phyloP scores from a whole-genome alignment of 2,329 filamentous ascomycete species.

The Graphilbum ipis-grandicollis region DNA sequence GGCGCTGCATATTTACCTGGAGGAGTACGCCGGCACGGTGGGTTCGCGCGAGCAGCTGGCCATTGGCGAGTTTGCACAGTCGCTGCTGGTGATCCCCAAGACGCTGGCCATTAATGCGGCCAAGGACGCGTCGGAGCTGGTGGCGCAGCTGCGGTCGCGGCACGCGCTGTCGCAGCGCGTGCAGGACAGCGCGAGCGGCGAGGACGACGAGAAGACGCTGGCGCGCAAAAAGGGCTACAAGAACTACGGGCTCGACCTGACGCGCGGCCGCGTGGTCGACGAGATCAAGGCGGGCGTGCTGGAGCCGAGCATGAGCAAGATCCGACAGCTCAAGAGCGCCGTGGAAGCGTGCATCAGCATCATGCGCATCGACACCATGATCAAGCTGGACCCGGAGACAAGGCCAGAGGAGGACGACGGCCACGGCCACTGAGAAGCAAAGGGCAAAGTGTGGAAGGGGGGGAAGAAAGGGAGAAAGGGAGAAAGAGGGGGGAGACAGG shows the following conservation, averaged over 20 bases:
- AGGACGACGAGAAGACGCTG: conserved; percentile 70
- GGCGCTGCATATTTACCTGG: conserved; percentile 96
- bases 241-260: conserved; percentile 91
- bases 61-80: conserved; percentile 92
- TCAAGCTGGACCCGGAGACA: conserved; percentile 90
- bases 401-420: conserved; percentile 55
- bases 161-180: conserved; percentile 90
- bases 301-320: conserved; percentile 96
- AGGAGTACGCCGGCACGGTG: conserved; percentile 95
- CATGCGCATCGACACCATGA: conserved; percentile 97
- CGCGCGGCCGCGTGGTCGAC: conserved; percentile 79
- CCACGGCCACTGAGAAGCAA: conserved; percentile 53
- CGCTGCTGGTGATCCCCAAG: conserved; percentile 87
- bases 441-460: background rate
- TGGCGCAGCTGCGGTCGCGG: conserved; percentile 83
- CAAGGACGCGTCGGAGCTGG: conserved; percentile 88
- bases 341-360: conserved; percentile 98
- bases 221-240: conserved; percentile 95
- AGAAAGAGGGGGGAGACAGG: background rate
- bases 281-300: conserved; percentile 87
- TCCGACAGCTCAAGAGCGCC: conserved; percentile 93
- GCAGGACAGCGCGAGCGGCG: conserved; percentile 35
- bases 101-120: conserved; percentile 93
- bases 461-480: background rate
- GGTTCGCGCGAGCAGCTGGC: conserved; percentile 94